Base-by-base conservation (phyloP, 441 rosid genomes). In the Populus hybrid region DNA sequence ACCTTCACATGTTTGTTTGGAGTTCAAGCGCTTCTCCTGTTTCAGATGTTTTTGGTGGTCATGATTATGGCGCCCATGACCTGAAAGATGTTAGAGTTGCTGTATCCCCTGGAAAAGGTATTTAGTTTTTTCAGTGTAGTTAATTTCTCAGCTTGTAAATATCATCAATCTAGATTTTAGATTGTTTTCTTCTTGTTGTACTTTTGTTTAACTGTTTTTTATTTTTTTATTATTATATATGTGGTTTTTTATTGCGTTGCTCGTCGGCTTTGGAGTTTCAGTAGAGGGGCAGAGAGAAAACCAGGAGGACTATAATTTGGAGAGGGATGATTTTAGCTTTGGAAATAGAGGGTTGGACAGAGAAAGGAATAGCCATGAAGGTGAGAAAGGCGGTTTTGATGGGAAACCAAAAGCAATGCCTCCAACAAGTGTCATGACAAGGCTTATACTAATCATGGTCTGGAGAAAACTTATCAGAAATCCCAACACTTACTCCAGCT, bases 401-500 rank as follows among this genome's bases (percentile, higher is more conserved):
- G 93, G 87, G 0, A 90, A 88, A 70, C 65, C 94, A n/a, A 95
- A 90, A 80, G 42, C 88, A 8, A 94, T 94, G 99, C 99, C 99
- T 30, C 98, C 99, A 14, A 87, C 98, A 71, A 95, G 97, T 85
- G 99, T 95, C 6, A 94, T 95, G 99, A 95, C 99, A 72, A 95
- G 99, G 87, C 98, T 95, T 0, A 95, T 95, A 16, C 87, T 95
- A 67, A 94, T 95, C 77, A 95, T 95, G 99, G 99, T 94, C 54
- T 95, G 99, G 99, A 92, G 99, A 72, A 95, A 95, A 85, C 97
- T 95, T n/a, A 95, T 95, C 34, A 88, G 98, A 59, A 95, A 95
- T 34, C 99, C 99, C 36, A 95, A 95, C 89, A 87, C 97, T 30
- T 95, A 95, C 83, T 95, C 99, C 30, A 95, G 99, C 86, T 82